phyloP scores from a whole-genome alignment of 2,329 filamentous ascomycete species.

The Neurospora crassa region DNA sequence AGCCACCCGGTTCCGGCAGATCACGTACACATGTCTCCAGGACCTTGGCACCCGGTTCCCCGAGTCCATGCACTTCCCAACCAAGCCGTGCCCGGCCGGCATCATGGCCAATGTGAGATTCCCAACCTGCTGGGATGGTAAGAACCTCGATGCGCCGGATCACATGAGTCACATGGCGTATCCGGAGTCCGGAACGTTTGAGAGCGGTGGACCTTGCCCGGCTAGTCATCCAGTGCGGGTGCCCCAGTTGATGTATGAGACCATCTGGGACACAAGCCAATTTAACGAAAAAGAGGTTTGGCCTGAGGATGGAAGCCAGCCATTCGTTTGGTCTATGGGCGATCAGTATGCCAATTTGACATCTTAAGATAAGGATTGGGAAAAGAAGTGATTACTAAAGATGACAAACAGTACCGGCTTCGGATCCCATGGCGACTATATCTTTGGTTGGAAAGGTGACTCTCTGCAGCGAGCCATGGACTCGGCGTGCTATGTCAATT shows the following conservation, averaged over 20 bases:
- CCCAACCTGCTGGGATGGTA: conserved; percentile 42
- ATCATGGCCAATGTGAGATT: conserved; percentile 34
- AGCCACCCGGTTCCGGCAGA: conserved; percentile 29
- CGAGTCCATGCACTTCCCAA: conserved; percentile 30
- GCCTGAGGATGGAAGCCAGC: conserved; percentile 14
- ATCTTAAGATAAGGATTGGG: background rate
- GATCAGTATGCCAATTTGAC: conserved; percentile 8
- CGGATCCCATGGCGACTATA: conserved; percentile 15
- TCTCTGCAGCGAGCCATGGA: conserved; percentile 17
- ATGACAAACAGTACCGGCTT: conserved; percentile 9
- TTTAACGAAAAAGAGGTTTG: conserved; percentile 15
- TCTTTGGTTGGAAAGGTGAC: conserved; percentile 16
- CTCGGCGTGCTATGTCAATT: conserved; percentile 18
- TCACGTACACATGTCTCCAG: conserved; percentile 34
- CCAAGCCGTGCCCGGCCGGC: conserved; percentile 23
- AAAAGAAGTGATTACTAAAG: background rate
- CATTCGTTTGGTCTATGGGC: conserved; percentile 16
- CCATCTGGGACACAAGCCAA: conserved; percentile 18
- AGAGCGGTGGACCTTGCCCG: conserved; percentile 22
- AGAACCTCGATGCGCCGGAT: conserved; percentile 32
- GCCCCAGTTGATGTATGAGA: conserved; percentile 27
- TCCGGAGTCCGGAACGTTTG: conserved; percentile 17
- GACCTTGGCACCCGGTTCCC: conserved; percentile 26
- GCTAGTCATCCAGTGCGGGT: conserved; percentile 24
- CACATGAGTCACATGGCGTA: conserved; percentile 35